Base-by-base conservation (phyloP, 1,139 yeast genomes). In the Debaryomyces udenii region DNA sequence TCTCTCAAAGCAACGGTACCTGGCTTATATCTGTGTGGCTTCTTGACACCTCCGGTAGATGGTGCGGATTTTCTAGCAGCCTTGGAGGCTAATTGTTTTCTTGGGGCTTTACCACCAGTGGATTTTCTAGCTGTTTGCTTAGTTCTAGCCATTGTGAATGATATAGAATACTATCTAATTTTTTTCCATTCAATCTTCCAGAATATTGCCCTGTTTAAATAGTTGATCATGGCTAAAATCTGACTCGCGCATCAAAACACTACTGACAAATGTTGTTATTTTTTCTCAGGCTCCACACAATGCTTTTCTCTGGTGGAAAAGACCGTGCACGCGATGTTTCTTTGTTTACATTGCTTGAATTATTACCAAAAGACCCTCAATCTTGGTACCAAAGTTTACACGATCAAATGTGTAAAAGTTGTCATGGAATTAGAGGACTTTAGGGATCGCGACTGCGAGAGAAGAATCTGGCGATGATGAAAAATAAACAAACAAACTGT, bases 1-100 rank as follows among this genome's bases (percentile, higher is more conserved):
- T 91, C 98, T 86, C 97, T 91, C 70, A 91, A 86, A 62, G 98
- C 98, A 66, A 91, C 97, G 67, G 97, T 91, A 90, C 98, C 98
- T 73, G 98, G 98, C 93, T 90, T 91, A 80, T 90, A 91, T 86
- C 98, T 89, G 89, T 91, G 98, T 59, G 97, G 97, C 82, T 91
- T 91, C 91, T 91, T 91, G 70, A 91, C 97, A 84, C 97, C 98
- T 71, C 97, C 97, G 55, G 96, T 83, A 53, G 96, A 80, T 78
- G 95, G 93, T 48, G 97, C 97, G 45, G 98, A 90, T 78, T 91
- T 91, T 83, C 98, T 86, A 60, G 98, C 97, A 62, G 96, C 97
- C 86, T 91, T 91, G 58, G 97, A 90, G 64, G 98, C 97, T 67
- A 91, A 83, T 78, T 90, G 96, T 80, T 91, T 91, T 86, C 98